phyloP scores from a whole-genome alignment of 75 land plant genomes.

The Ceratopteris richardii region DNA sequence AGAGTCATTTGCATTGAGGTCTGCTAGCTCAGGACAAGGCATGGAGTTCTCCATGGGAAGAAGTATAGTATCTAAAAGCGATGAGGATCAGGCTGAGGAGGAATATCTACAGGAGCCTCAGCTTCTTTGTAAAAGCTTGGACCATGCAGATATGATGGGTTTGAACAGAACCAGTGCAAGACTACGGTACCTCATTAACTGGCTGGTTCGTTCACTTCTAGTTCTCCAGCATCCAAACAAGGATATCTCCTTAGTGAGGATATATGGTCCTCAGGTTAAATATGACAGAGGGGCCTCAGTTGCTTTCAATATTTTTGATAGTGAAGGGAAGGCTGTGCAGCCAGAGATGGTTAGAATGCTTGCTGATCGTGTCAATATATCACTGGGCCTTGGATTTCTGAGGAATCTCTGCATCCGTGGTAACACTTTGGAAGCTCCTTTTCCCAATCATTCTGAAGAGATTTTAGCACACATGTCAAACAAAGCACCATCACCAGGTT shows the following conservation, averaged over 20 bases:
- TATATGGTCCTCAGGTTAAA: conserved; percentile 92
- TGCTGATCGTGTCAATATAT: conserved; percentile 68
- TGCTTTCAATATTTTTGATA: conserved; percentile 75
- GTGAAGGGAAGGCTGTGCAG: conserved; percentile 34
- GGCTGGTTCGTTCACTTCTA: conserved; percentile 65
- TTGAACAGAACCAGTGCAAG: conserved; percentile 37
- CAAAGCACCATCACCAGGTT: too few species aligned
- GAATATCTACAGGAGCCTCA: conserved; percentile 6
- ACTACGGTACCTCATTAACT: conserved; percentile 54
- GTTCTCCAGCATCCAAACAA: conserved; percentile 35
- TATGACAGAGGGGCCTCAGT: conserved; percentile 92
- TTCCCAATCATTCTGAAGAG: background rate
- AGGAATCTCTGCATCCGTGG: conserved; percentile 24
- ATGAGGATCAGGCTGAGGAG: conserved; percentile 6
- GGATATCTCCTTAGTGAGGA: conserved; percentile 47
- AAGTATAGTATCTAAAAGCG: background rate
- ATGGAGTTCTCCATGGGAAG: background rate
- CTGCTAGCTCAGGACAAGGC: background rate
- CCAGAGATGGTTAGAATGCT: conserved; percentile 71
- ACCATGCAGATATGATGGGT: conserved; percentile 44
- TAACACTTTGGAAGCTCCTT: conserved; percentile 6
- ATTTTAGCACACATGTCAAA: background rate
- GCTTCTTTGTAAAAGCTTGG: conserved; percentile 32
- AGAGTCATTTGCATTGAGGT: background rate
- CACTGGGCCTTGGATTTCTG: conserved; percentile 78